Evolutionary conservation across 768 basidiomycete species (phyloP).

Genomic region (Bullera alba): DNA sequence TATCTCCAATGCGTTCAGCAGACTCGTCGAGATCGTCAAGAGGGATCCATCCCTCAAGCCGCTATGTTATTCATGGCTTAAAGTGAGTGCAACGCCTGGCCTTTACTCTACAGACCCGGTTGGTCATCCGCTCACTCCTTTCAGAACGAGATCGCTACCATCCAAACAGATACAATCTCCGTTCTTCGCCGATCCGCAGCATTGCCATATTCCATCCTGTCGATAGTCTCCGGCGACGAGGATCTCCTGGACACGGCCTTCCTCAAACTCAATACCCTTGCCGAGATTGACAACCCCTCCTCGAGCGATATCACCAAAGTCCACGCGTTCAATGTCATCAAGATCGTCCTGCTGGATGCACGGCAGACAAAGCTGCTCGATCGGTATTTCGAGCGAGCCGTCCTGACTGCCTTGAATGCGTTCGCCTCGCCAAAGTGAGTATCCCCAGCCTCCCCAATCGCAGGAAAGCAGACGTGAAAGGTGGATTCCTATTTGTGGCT

Average conservation of each 20-base stretch:
- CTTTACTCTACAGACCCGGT: background rate
- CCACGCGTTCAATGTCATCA: slow-evolving; percentile 43
- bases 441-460: background rate
- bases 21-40: slow-evolving; percentile 24
- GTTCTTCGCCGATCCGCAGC: slow-evolving; percentile 43
- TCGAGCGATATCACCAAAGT: slow-evolving; percentile 36
- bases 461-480: background rate
- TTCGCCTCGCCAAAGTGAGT: slow-evolving; percentile 40
- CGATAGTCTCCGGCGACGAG: slow-evolving; percentile 27
- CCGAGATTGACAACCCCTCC: slow-evolving; percentile 12
- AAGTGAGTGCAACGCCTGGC: slow-evolving; percentile 18
- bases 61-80: slow-evolving; percentile 29
- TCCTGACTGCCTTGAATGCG: slow-evolving; percentile 32
- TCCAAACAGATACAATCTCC: slow-evolving; percentile 28
- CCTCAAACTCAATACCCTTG: slow-evolving; percentile 21
- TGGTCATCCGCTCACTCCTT: background rate
- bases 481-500: background rate
- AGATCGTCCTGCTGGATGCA: slow-evolving; percentile 40
- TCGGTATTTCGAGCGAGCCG: slow-evolving; percentile 33
- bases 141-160: slow-evolving; percentile 32
- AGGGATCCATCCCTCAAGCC: slow-evolving; percentile 2
- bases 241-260: slow-evolving; percentile 26
- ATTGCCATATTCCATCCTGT: slow-evolving; percentile 37
- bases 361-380: slow-evolving; percentile 29
- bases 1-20: slow-evolving; percentile 34